Conservation (phyloP, 768 basidiomycete species). For the Lactarius trivialis region DNA sequence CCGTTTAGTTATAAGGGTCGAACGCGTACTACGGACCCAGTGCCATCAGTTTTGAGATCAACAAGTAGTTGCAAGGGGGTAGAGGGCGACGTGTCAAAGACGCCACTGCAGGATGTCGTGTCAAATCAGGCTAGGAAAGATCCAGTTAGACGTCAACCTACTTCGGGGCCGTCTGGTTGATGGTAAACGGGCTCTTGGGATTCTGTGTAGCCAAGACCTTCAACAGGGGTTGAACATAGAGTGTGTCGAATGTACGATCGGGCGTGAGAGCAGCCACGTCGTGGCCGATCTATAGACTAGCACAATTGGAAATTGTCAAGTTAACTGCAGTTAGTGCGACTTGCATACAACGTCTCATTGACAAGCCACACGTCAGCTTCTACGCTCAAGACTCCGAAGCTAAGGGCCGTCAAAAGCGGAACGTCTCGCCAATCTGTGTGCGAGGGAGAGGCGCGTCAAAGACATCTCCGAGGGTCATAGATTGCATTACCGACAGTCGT, state of each 20-base stretch:
- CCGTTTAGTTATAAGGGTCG: background rate
- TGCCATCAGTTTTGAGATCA: constrained; percentile 48
- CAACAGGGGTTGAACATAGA: constrained; percentile 44
- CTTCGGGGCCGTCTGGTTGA: constrained; percentile 37
- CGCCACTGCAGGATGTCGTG: constrained; percentile 30
- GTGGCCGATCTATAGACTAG: constrained; percentile 38
- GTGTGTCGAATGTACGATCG: constrained; percentile 40
- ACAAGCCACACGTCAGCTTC: constrained; percentile 49
- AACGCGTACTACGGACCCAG: constrained; percentile 32
- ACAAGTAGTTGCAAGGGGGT: constrained; percentile 43
- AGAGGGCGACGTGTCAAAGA: constrained; percentile 40
- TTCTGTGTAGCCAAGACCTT: constrained; percentile 38
- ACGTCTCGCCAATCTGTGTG: constrained; percentile 46
- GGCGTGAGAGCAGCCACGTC: constrained; percentile 38
- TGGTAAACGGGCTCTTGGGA: constrained; percentile 37
- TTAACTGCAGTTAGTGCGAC: constrained; percentile 15
- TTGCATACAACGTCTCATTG: constrained; percentile 39
- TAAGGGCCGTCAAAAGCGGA: constrained; percentile 42
- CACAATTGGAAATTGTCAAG: background rate
- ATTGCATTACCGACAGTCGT: constrained; percentile 37
- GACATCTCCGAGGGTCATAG: background rate
- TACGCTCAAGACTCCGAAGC: constrained; percentile 44
- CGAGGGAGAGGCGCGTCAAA: background rate
- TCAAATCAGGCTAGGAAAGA: background rate
- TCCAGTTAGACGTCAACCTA: constrained; percentile 23